Evolutionary conservation across 495 filamentous ascomycete genomes (phyloP), one percentile per base, ranked within the genome.

Genomic region (Daldinia loculata): DNA sequence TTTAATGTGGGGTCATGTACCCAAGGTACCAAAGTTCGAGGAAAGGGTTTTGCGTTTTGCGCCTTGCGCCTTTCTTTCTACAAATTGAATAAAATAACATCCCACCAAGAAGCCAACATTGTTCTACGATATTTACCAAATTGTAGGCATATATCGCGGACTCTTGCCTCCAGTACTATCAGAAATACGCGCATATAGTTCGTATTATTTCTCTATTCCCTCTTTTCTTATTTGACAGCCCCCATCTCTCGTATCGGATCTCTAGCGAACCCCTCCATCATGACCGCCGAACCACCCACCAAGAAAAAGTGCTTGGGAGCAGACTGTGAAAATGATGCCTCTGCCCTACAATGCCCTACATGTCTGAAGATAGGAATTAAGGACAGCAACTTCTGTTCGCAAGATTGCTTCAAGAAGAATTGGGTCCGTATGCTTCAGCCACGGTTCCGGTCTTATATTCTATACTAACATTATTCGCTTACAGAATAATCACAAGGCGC

Each of bases 321-420:
- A 39, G 92, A 93, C 73, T 99, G 95, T 82, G 79, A 84, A 6
- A 97, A 98, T 66, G 89, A 93, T 66, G 93, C 93, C 45, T 89
- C 93, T 36, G 83, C 89, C 26, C 82, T 98, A 12, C 94, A 98
- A 78, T 99, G 95, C 83, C 95, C 95, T 27, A 98, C 91, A 52
- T 99, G 95, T 74, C 84, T 97, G 66, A 97, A 94, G 80, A 79
- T 92, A 57, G 94, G 92, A 55, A 81, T 87, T 68, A 94, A 91
- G 75, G 93, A 95, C 77, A 95, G 93, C 82, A 97, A 88, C 80
- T 99, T 98, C 84, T 99, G 95, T 84, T 93, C 93, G 11, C 96
- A 99, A 77, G 96, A 98, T 75, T 99, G 95, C 86, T 99, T 99
- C 83, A 98, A 97, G 85, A 89, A 88, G 77, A 98, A 93, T 83